Percentiles rank a stretch among this genome's conserved stretches.
Evolutionary conservation across 1,284 basidiomycete species (phyloP).

Genomic region (Trichosporon asahii): DNA sequence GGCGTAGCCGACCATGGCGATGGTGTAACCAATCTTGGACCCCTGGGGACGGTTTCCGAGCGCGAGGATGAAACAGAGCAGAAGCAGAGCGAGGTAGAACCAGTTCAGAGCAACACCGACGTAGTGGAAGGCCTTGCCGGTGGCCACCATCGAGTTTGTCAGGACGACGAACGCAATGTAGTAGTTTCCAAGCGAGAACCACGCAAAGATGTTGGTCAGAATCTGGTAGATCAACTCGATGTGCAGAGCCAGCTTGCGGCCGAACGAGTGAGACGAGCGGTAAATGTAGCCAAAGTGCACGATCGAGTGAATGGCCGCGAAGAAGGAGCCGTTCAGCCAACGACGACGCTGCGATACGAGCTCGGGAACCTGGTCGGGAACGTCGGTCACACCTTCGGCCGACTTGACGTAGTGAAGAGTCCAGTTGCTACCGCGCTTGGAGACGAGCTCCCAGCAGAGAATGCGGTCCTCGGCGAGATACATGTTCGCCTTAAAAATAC

Average conservation of each 20-base stretch:
- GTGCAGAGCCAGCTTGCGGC: slow-evolving; percentile 90
- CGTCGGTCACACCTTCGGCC: slow-evolving; percentile 86
- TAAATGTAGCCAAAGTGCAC: slow-evolving; percentile 92
- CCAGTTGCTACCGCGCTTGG: slow-evolving; percentile 81
- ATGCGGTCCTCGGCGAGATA: slow-evolving; percentile 80
- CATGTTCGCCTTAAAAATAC: slow-evolving; percentile 93
- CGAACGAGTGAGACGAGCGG: slow-evolving; percentile 75
- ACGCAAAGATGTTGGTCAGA: slow-evolving; percentile 85
- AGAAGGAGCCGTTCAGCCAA: slow-evolving; percentile 97
- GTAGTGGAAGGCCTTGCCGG: slow-evolving; percentile 51
- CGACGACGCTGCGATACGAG: slow-evolving; percentile 87
- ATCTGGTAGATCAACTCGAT: slow-evolving; percentile 85
- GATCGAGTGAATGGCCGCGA: slow-evolving; percentile 84
- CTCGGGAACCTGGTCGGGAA: slow-evolving; percentile 83
- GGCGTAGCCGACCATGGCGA: slow-evolving; percentile 76
- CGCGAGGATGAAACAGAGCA: slow-evolving; percentile 85
- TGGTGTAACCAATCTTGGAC: slow-evolving; percentile 72
- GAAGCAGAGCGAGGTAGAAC: slow-evolving; percentile 77
- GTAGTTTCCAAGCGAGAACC: slow-evolving; percentile 87
- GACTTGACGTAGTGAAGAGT: slow-evolving; percentile 90
- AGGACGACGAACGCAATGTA: slow-evolving; percentile 70
- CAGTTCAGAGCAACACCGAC: slow-evolving; percentile 79
- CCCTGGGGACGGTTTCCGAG: slow-evolving; percentile 92
- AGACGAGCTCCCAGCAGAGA: slow-evolving; percentile 89
- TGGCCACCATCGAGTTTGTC: slow-evolving; percentile 11